Conservation (phyloP, 2,329 filamentous ascomycete species). For the Periconia digitata region DNA sequence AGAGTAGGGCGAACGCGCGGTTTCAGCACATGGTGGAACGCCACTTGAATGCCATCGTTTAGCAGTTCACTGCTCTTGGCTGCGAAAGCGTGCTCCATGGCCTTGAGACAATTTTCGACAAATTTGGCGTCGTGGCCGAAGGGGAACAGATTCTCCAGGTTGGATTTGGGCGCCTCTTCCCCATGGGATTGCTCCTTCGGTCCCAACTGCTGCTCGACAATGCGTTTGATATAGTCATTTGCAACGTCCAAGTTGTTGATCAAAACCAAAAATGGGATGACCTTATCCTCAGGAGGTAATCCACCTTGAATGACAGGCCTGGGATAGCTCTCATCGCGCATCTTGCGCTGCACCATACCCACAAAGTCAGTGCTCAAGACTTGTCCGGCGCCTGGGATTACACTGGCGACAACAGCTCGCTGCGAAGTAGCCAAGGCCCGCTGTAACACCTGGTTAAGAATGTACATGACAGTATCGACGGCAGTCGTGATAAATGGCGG, state of each 20-base stretch:
- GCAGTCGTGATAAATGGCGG: slow-evolving; percentile 91
- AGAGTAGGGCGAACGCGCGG: slow-evolving; percentile 81
- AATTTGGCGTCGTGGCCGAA: slow-evolving; percentile 74
- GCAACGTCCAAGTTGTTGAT: slow-evolving; percentile 95
- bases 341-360: slow-evolving; percentile 95
- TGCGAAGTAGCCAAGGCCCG: slow-evolving; percentile 86
- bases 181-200: slow-evolving; percentile 32
- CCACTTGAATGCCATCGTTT: slow-evolving; percentile 78
- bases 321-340: slow-evolving; percentile 94
- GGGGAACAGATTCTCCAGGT: slow-evolving; percentile 69
- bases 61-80: slow-evolving; percentile 80
- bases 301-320: slow-evolving; percentile 75
- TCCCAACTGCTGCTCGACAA: slow-evolving; percentile 70
- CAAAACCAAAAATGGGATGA: slow-evolving; percentile 85
- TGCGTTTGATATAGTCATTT: slow-evolving; percentile 86
- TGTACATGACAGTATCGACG: slow-evolving; percentile 99
- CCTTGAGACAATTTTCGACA: slow-evolving; percentile 68
- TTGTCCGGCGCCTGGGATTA: slow-evolving; percentile 75
- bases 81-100: slow-evolving; percentile 71
- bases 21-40: slow-evolving; percentile 86
- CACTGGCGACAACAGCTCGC: slow-evolving; percentile 71
- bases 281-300: slow-evolving; percentile 82
- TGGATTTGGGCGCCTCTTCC: slow-evolving; percentile 35
- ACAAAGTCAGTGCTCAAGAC: slow-evolving; percentile 89
- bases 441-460: slow-evolving; percentile 88